phyloP scores from a whole-genome alignment of 2,329 filamentous ascomycete species.

The Bipolaris victoriae region DNA sequence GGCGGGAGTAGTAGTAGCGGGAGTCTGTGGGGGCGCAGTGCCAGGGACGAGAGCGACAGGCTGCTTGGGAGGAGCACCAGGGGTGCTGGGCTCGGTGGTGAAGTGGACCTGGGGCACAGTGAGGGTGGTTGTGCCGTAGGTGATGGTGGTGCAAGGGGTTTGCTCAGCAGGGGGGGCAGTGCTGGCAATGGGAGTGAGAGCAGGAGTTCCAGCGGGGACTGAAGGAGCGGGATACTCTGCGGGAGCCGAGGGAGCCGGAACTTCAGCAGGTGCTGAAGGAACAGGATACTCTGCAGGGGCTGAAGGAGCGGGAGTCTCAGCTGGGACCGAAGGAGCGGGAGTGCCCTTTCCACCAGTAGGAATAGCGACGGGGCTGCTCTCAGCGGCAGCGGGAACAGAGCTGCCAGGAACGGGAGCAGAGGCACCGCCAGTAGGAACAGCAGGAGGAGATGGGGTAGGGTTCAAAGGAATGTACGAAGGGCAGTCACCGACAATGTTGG shows the following conservation, averaged over 20 bases:
- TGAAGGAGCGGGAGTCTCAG: slow-evolving; percentile 9
- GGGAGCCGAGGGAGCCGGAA: background rate
- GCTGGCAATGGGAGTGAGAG: too few relatives aligned
- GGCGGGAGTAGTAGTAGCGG: slow-evolving; percentile 30
- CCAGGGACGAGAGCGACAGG: slow-evolving; percentile 47
- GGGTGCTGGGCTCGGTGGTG: slow-evolving; percentile 46
- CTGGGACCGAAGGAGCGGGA: slow-evolving; percentile 5
- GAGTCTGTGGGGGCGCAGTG: slow-evolving; percentile 38
- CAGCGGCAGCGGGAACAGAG: slow-evolving; percentile 16
- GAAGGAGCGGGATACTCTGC: slow-evolving; percentile 6
- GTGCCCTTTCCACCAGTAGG: slow-evolving; percentile 9
- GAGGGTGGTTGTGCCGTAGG: slow-evolving; percentile 51
- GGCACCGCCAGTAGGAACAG: slow-evolving; percentile 25
- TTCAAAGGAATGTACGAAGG: slow-evolving; percentile 62
- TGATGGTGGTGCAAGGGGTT: slow-evolving; percentile 49
- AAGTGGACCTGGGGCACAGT: slow-evolving; percentile 56
- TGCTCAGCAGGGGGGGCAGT: slow-evolving; percentile 4
- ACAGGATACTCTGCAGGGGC: background rate
- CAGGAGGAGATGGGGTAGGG: slow-evolving; percentile 38
- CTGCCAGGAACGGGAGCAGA: slow-evolving; percentile 2
- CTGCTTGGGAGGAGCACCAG: slow-evolving; percentile 36
- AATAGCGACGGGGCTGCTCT: slow-evolving; percentile 18
- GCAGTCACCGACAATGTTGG: slow-evolving; percentile 80
- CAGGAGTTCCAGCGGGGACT: slow-evolving; percentile 9
- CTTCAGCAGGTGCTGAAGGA: too few relatives aligned